phyloP scores from a whole-genome alignment of 352 stramenopile species.

The Pythium vanterpoolii region DNA sequence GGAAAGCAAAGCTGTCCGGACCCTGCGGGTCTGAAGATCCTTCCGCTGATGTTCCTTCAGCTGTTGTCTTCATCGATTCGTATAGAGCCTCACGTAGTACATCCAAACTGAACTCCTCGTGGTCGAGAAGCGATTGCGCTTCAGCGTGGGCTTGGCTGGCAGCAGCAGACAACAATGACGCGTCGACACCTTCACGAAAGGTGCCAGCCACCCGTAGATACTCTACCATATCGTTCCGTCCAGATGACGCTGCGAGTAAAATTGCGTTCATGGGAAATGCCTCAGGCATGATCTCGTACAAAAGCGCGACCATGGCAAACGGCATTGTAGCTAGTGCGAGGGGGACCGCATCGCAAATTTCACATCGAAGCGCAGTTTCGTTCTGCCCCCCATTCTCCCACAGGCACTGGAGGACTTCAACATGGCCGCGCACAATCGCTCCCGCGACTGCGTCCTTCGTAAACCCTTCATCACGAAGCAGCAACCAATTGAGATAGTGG shows the following conservation, averaged over 20 bases:
- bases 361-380: neutral
- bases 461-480: conserved; percentile 7
- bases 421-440: conserved; percentile 1
- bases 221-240: neutral
- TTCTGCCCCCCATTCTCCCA: conserved; percentile 3
- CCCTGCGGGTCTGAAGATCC: neutral
- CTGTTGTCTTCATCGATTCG: neutral
- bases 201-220: neutral
- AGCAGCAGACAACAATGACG: neutral
- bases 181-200: conserved; percentile 2
- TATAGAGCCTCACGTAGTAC: conserved; percentile 2
- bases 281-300: conserved; percentile 1
- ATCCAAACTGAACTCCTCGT: neutral
- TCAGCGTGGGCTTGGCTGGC: neutral
- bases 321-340: neutral
- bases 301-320: neutral
- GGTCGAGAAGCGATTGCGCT: neutral
- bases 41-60: neutral
- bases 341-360: neutral
- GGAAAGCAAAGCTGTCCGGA: neutral
- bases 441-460: neutral
- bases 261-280: conserved; percentile 1
- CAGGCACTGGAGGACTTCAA: conserved; percentile 11
- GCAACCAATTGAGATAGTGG: conserved; percentile 4
- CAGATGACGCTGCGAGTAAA: neutral